Evolutionary conservation across 495 filamentous ascomycete genomes (phyloP).

Genomic region (Annulohypoxylon stygium): DNA sequence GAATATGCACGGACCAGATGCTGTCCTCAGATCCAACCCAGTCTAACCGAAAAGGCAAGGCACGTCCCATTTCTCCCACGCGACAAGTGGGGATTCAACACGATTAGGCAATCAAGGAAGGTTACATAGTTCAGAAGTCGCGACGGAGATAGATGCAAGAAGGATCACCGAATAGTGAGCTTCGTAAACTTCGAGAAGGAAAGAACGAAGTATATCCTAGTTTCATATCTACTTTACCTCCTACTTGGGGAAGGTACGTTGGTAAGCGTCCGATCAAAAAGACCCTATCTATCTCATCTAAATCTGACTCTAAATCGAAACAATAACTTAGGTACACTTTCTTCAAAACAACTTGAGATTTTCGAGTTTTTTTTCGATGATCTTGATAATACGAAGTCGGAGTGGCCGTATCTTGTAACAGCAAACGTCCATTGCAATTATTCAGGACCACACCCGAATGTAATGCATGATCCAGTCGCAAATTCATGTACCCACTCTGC

Average conservation of each 20-base stretch:
- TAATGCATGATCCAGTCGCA: slow-evolving; percentile 3
- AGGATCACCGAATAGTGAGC: slow-evolving; percentile 1
- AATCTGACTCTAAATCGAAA: not conserved
- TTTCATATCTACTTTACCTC: not conserved
- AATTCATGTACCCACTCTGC: slow-evolving; percentile 2
- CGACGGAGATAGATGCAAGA: slow-evolving; percentile 16
- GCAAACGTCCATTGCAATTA: slow-evolving; percentile 1
- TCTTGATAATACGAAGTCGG: slow-evolving; percentile 18
- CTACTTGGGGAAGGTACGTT: slow-evolving; percentile 18
- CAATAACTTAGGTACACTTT: not conserved
- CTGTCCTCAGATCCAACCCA: slow-evolving; percentile 23
- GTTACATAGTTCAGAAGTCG: slow-evolving; percentile 17
- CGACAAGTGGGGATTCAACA: slow-evolving; percentile 39
- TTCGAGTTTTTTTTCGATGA: slow-evolving; percentile 5
- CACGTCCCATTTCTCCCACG: slow-evolving; percentile 44
- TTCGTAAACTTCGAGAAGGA: slow-evolving; percentile 1
- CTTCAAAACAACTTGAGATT: not conserved
- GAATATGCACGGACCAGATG: slow-evolving; percentile 31
- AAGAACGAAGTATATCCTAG: slow-evolving; percentile 16
- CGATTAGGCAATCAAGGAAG: slow-evolving; percentile 35
- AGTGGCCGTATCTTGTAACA: not conserved
- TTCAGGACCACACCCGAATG: not conserved
- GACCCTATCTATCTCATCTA: slow-evolving; percentile 1
- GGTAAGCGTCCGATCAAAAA: slow-evolving; percentile 1
- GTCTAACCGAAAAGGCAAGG: slow-evolving; percentile 37